Conservation (phyloP, 2,329 filamentous ascomycete genomes). For the Claviceps sp. region DNA sequence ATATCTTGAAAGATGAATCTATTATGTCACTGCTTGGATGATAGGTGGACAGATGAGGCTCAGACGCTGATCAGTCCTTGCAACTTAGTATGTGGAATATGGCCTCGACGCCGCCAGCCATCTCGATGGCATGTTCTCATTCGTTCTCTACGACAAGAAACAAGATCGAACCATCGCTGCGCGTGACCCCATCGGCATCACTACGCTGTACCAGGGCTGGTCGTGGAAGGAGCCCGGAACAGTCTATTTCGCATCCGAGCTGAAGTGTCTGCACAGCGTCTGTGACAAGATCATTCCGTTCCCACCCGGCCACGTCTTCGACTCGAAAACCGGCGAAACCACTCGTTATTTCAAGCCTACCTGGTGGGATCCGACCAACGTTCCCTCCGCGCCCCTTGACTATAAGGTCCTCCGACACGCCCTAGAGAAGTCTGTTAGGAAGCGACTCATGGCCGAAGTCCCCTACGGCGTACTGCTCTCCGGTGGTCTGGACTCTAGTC, state of each 20-base stretch:
- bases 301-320: slow-evolving; percentile 90
- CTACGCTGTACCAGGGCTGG: slow-evolving; percentile 93
- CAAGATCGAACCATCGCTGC: slow-evolving; percentile 87
- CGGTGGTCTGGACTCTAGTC: slow-evolving; percentile 86
- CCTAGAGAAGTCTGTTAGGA: slow-evolving; percentile 83
- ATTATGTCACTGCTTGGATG: too few relatives aligned
- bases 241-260: slow-evolving; percentile 91
- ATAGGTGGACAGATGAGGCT: too few relatives aligned
- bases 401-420: slow-evolving; percentile 68
- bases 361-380: slow-evolving; percentile 75
- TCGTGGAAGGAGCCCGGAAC: slow-evolving; percentile 69
- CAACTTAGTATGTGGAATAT: slow-evolving; percentile 70
- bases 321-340: slow-evolving; percentile 76
- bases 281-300: slow-evolving; percentile 94
- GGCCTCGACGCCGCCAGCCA: slow-evolving; percentile 83
- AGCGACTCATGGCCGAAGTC: slow-evolving; percentile 96
- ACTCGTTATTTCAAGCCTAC: slow-evolving; percentile 83
- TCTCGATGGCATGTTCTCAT: slow-evolving; percentile 99
- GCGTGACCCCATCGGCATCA: slow-evolving; percentile 92
- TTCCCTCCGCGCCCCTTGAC: slow-evolving; percentile 71
- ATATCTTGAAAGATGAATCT: background rate
- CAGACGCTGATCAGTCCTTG: background rate
- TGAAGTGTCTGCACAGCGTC: slow-evolving; percentile 84
- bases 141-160: slow-evolving; percentile 92
- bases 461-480: slow-evolving; percentile 94